These are phyloP conservation scores for Glonium stellatum DNA, from an alignment of 495 filamentous ascomycete genomes.

Conservation along the genomic window DNA sequence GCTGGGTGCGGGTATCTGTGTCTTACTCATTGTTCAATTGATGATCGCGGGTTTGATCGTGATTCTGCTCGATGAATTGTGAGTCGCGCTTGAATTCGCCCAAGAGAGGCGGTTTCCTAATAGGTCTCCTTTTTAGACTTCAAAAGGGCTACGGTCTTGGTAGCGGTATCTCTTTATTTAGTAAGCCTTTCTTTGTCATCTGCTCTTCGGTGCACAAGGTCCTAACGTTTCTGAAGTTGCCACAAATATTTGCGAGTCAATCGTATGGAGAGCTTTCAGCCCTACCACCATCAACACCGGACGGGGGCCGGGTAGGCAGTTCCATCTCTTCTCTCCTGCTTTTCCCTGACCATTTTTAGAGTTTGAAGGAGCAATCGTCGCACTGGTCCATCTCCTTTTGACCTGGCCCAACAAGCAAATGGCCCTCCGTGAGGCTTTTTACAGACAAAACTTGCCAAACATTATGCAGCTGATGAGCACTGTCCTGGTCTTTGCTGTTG, in stretches of 20 bases:
- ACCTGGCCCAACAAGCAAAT: conserved; percentile 98
- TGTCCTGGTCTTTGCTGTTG: conserved; percentile 84
- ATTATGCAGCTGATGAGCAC: conserved; percentile 98
- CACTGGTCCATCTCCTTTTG: conserved; percentile 94
- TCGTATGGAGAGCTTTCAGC: conserved; percentile 99
- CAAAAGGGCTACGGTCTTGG: conserved; percentile 99
- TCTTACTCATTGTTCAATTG: conserved; percentile 93
- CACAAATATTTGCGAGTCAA: conserved; percentile 99
- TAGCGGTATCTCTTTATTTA: conserved; percentile 98
- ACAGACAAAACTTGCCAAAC: conserved; percentile 98
- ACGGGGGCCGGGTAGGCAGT: conserved; percentile 58
- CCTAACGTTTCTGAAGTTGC: conserved; percentile 45
- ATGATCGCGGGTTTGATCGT: conserved; percentile 95
- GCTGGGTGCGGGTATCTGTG: conserved; percentile 94
- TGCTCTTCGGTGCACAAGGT: too few species aligned
- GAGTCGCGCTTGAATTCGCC: too few species aligned
- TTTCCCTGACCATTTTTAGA: conserved; percentile 40
- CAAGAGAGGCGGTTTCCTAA: too few species aligned
- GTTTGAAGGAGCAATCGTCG: conserved; percentile 98
- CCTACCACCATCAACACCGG: conserved; percentile 99
- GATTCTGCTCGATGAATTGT: conserved; percentile 95
- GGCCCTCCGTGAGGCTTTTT: conserved; percentile 95
- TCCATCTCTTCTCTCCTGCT: too few species aligned
- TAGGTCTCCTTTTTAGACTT: conserved; percentile 37
- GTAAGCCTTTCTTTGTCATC: too few species aligned